A percentile compares a stretch with the other conserved stretches of the same genome.
Evolutionary conservation across 768 basidiomycete species (phyloP).

Genomic region (Lactarius evosmus): DNA sequence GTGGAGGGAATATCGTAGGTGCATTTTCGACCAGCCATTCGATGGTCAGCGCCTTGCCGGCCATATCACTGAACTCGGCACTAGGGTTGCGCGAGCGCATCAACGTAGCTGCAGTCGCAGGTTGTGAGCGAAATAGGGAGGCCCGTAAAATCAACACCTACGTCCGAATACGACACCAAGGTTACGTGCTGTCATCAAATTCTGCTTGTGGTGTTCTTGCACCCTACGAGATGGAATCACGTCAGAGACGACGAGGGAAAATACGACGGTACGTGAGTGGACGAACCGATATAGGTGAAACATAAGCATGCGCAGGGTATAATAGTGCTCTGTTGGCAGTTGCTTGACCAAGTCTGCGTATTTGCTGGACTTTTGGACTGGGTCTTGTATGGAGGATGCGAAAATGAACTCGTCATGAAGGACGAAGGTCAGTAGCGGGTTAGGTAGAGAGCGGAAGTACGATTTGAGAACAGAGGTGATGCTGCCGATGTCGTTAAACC

Average conservation of each 20-base stretch:
- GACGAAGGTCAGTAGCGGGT: conserved; percentile 86
- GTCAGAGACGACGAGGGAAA: conserved; percentile 17
- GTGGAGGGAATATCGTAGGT: conserved; percentile 43
- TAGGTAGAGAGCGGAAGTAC: conserved; percentile 90
- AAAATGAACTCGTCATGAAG: conserved; percentile 88
- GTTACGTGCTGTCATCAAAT: conserved; percentile 94
- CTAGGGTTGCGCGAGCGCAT: conserved; percentile 85
- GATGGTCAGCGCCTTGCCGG: conserved; percentile 87
- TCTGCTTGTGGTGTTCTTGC: conserved; percentile 61
- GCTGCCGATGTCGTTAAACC: conserved; percentile 96
- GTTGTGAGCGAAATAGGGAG: background rate
- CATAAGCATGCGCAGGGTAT: conserved; percentile 79
- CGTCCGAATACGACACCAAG: conserved; percentile 98
- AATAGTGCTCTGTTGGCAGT: conserved; percentile 84
- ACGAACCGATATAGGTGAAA: conserved; percentile 81
- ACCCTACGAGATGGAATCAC: conserved; percentile 41
- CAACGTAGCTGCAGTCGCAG: conserved; percentile 70
- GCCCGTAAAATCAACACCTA: conserved; percentile 44
- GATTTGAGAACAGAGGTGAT: conserved; percentile 96
- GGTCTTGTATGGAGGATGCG: conserved; percentile 68
- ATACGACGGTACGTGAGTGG: background rate
- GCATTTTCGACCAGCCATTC: conserved; percentile 96
- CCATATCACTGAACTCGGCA: conserved; percentile 97
- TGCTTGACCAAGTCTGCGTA: conserved; percentile 68
- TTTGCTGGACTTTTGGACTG: conserved; percentile 51